Percentiles rank a stretch among this genome's conserved stretches.
phyloP scores from a whole-genome alignment of 2,329 filamentous ascomycete genomes.

The Cercospora berteroae region DNA sequence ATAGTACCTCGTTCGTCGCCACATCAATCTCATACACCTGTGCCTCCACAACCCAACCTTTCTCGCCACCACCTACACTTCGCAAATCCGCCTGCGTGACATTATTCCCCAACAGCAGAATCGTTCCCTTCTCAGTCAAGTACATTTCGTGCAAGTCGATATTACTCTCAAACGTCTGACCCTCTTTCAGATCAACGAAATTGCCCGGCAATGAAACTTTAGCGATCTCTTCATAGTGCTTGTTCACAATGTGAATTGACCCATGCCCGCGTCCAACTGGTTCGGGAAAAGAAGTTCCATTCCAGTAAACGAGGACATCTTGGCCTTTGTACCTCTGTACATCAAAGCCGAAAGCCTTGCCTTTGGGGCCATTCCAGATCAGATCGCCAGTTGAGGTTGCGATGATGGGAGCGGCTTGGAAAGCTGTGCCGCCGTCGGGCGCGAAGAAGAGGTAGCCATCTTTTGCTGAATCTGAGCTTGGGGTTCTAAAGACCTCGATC shows the following conservation, averaged over 20 bases:
- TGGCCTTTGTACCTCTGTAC: conserved; percentile 21
- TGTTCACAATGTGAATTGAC: conserved; percentile 18
- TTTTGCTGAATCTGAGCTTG: not conserved
- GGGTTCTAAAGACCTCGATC: conserved; percentile 6
- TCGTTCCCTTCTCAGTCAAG: conserved; percentile 35
- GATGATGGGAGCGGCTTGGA: conserved; percentile 21
- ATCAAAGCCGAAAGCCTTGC: conserved; percentile 23
- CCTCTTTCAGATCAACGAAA: conserved; percentile 16
- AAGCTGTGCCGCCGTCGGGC: conserved; percentile 22
- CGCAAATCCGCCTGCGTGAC: conserved; percentile 34
- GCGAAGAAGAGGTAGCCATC: conserved; percentile 25
- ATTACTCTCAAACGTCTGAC: conserved; percentile 18
- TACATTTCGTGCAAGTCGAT: conserved; percentile 40
- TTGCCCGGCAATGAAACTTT: conserved; percentile 21
- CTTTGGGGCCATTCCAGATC: conserved; percentile 23
- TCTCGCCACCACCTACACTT: conserved; percentile 29
- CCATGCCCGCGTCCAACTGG: conserved; percentile 25
- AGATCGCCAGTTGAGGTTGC: conserved; percentile 19
- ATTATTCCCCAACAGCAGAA: conserved; percentile 35
- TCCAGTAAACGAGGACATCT: conserved; percentile 24
- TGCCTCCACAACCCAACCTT: conserved; percentile 37
- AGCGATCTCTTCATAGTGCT: conserved; percentile 22
- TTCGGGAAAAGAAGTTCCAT: conserved; percentile 22
- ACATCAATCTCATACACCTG: conserved; percentile 38
- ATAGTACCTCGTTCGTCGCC: conserved; percentile 37